Conservation (phyloP, 1,284 basidiomycete genomes). For the Sphagnurus paluster region DNA sequence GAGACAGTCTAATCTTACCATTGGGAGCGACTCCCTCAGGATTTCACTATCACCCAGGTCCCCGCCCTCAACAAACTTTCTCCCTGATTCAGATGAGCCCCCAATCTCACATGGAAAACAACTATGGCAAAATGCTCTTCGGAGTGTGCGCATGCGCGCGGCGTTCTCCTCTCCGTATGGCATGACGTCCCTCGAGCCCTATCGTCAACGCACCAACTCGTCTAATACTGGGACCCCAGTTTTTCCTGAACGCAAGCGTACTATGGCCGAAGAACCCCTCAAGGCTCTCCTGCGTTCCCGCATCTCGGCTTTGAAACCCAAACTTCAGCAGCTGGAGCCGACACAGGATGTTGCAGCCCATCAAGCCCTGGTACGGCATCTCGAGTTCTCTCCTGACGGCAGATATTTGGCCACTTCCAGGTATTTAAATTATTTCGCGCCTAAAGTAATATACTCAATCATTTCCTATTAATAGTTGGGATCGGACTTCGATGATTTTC, state of each 20-base stretch:
- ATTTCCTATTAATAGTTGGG: constrained; percentile 56
- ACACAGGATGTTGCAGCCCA: constrained; percentile 67
- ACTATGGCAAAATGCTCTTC: background rate
- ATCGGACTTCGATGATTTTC: constrained; percentile 74
- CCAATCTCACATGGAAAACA: constrained; percentile 2
- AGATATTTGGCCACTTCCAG: constrained; percentile 71
- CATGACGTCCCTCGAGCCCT: background rate
- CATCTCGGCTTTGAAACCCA: constrained; percentile 56
- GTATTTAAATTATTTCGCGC: too few relatives aligned
- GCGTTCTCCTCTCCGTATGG: background rate
- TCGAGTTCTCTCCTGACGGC: constrained; percentile 74
- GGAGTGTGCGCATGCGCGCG: background rate
- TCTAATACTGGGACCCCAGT: constrained; percentile 28
- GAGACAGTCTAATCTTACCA: constrained; percentile 10
- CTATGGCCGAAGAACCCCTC: constrained; percentile 35
- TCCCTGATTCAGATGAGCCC: background rate
- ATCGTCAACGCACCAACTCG: constrained; percentile 35
- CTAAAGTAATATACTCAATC: too few relatives aligned
- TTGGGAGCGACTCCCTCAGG: constrained; percentile 12
- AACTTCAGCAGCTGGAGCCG: constrained; percentile 52
- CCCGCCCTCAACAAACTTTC: constrained; percentile 21
- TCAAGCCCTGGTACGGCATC: constrained; percentile 62
- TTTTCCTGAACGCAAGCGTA: constrained; percentile 27
- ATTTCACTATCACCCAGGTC: constrained; percentile 19
- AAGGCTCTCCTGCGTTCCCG: constrained; percentile 50